Percentiles rank a stretch among this genome's conserved stretches.
phyloP scores from a whole-genome alignment of 495 filamentous ascomycete genomes.

The Xylaria palmicola region DNA sequence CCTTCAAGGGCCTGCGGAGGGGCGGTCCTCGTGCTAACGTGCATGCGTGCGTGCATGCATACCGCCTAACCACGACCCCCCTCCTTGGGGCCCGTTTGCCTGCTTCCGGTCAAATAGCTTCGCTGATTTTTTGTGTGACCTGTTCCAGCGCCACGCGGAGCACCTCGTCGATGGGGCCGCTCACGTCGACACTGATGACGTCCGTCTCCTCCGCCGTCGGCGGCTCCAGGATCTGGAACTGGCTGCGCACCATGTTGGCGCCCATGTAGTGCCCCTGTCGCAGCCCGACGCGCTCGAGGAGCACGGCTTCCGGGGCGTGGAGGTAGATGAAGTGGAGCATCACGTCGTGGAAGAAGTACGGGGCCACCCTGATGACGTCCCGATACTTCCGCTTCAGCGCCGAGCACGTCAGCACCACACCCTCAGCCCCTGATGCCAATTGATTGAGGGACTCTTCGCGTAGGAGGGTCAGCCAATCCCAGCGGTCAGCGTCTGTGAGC shows the following conservation, averaged over 20 bases:
- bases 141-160: slow-evolving; percentile 60
- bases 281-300: slow-evolving; percentile 69
- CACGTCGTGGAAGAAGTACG: slow-evolving; percentile 72
- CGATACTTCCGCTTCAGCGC: slow-evolving; percentile 97
- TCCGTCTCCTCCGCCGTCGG: slow-evolving; percentile 78
- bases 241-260: slow-evolving; percentile 92
- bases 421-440: slow-evolving; percentile 59
- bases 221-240: slow-evolving; percentile 81
- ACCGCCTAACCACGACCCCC: not conserved
- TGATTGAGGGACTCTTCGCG: slow-evolving; percentile 73
- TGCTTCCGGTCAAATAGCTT: slow-evolving; percentile 14
- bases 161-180: slow-evolving; percentile 62
- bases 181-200: slow-evolving; percentile 80
- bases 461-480: slow-evolving; percentile 94
- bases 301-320: slow-evolving; percentile 67
- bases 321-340: slow-evolving; percentile 94
- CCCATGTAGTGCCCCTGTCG: slow-evolving; percentile 95
- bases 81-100: not conserved
- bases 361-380: slow-evolving; percentile 89
- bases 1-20: slow-evolving; percentile 3
- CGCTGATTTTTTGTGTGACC: slow-evolving; percentile 43
- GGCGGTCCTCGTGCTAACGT: slow-evolving; percentile 4
- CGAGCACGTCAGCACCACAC: slow-evolving; percentile 93
- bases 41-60: slow-evolving; percentile 7
- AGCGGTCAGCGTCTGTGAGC: slow-evolving; percentile 91